phyloP scores from a whole-genome alignment of 306 rosid genomes.

The Dryas drummondii region DNA sequence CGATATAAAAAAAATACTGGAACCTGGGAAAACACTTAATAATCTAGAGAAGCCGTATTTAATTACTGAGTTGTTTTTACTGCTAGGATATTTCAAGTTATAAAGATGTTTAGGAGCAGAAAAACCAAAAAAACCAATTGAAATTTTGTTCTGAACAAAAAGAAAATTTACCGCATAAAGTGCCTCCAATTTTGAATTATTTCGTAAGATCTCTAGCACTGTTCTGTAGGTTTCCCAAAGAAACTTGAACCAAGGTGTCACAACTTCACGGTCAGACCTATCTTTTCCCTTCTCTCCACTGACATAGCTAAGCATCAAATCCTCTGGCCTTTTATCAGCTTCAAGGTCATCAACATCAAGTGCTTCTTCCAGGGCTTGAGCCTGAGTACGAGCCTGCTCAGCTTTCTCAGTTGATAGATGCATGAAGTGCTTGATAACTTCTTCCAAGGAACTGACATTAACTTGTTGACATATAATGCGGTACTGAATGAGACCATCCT shows the following conservation, averaged over 20 bases:
- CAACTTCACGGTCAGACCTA: slow-evolving; percentile 89
- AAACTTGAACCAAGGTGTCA: slow-evolving; percentile 97
- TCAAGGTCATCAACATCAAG: slow-evolving; percentile 96
- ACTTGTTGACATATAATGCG: slow-evolving; percentile 98
- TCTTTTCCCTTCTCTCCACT: slow-evolving; percentile 98
- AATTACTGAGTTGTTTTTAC: not conserved
- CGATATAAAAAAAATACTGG: not conserved
- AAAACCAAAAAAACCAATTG: not conserved
- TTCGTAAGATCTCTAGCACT: slow-evolving; percentile 89
- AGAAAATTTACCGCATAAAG: slow-evolving; percentile 70
- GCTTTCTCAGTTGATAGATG: slow-evolving; percentile 96
- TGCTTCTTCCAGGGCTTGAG: slow-evolving; percentile 90
- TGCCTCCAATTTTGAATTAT: slow-evolving; percentile 93
- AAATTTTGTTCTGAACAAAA: not conserved
- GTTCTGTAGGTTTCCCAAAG: slow-evolving; percentile 97
- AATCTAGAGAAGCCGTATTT: not conserved
- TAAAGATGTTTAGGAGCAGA: not conserved
- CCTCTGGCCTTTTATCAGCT: slow-evolving; percentile 97
- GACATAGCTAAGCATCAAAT: slow-evolving; percentile 88
- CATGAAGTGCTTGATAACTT: slow-evolving; percentile 97
- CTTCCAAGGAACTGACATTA: slow-evolving; percentile 89
- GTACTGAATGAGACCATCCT: slow-evolving; percentile 95
- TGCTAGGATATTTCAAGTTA: not conserved
- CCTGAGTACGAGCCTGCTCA: slow-evolving; percentile 95
- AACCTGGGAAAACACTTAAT: not conserved